phyloP scores from a whole-genome alignment of 2,329 filamentous ascomycete species.

The Sarocladium kiliense region DNA sequence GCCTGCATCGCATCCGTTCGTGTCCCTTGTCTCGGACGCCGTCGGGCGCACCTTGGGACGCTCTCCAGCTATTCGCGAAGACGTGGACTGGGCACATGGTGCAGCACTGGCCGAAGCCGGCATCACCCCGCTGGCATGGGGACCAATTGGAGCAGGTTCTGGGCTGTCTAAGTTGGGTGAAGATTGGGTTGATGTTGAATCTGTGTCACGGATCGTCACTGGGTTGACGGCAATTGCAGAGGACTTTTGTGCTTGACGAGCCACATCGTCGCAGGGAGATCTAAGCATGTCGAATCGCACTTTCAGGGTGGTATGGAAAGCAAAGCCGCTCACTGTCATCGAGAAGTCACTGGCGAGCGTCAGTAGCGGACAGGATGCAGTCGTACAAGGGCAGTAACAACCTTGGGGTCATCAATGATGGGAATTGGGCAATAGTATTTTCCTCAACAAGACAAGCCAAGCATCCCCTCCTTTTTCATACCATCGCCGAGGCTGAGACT shows the following conservation, averaged over 20 bases:
- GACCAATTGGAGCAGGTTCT: constrained; percentile 35
- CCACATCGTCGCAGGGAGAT: too few relatives aligned
- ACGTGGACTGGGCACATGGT: constrained; percentile 45
- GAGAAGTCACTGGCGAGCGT: too few relatives aligned
- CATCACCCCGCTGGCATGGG: constrained; percentile 41
- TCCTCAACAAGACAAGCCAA: too few relatives aligned
- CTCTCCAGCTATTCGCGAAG: constrained; percentile 19
- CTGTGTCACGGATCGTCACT: constrained; percentile 28
- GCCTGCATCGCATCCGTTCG: constrained; percentile 33
- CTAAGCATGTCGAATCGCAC: too few relatives aligned
- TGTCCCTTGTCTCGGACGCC: constrained; percentile 23
- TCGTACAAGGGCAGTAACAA: too few relatives aligned
- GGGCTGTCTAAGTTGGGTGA: constrained; percentile 17
- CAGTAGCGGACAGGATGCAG: too few relatives aligned
- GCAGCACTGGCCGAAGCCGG: constrained; percentile 39
- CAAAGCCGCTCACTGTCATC: too few relatives aligned
- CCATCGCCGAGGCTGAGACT: too few relatives aligned
- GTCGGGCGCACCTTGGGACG: constrained; percentile 13
- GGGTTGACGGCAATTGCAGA: constrained; percentile 20
- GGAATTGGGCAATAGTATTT: too few relatives aligned
- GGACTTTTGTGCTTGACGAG: constrained; percentile 22
- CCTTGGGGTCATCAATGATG: too few relatives aligned
- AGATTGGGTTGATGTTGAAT: constrained; percentile 43
- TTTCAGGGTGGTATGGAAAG: too few relatives aligned
- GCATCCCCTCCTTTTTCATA: too few relatives aligned